Base-by-base conservation (phyloP, 768 basidiomycete genomes). In the Leucocoprinus sp. region DNA sequence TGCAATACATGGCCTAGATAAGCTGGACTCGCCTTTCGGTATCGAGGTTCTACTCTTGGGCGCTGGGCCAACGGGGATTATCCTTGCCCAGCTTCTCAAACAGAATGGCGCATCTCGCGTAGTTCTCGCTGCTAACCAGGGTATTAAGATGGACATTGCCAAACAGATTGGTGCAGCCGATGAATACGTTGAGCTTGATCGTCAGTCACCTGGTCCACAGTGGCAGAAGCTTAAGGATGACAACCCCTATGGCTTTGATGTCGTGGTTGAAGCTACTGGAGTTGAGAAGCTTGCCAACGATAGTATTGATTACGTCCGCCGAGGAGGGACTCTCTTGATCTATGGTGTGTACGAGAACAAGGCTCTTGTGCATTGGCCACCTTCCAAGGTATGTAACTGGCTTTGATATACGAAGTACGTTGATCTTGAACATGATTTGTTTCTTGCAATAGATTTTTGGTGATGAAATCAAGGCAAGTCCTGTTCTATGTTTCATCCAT, bases 261-360 rank as follows among this genome's bases (percentile, higher is more conserved):
- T 89, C n/a, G 89, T 90, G 21, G 74, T 71, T 12, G 72, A 74
- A 55, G 72, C 72, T 21, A 74, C 72, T 15, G 92, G 92, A 24
- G 82, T 85, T 23, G 89, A 92, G 64, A 81, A 80, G 56, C 63
- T 95, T 33, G 90, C 86, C n/a, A 82, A 91, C 55, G 82, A 89
- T 23, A 71, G 86, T 49, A 92, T 93, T 69, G 80, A 92, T 66
- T 92, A 90, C 57, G 92, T 95, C 19, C 74, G 88, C 26, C 68
- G 88, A 22, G 88, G 88, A 12, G 88, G 87, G 14, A 89, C 87
- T 2, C 62, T 90, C 58, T 82, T 90, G 81, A 74, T 90, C 35
- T 95, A 95, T 56, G 91, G 91, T 31, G 91, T 93, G 29, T 95
- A 93, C 59, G 83, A 82, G 61, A 82, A 92, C 65, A 80, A 81